Base-by-base conservation (phyloP, 169 alveolate genomes). In the Perkinsus olseni region DNA sequence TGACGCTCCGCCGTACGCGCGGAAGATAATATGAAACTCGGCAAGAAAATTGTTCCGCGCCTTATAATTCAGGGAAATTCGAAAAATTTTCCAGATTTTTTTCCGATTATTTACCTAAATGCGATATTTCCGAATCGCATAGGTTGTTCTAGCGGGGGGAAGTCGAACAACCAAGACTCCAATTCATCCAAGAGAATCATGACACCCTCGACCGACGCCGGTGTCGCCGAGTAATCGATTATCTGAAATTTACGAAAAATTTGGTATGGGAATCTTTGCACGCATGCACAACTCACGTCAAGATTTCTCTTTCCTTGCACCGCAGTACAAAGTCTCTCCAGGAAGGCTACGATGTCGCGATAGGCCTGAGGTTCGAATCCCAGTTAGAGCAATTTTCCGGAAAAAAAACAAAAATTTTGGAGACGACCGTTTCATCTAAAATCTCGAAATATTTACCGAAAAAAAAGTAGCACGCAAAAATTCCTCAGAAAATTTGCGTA, bases 61-160 rank as follows among this genome's bases (percentile, higher is more conserved):
- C n/a, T n/a, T n/a, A n/a, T n/a, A n/a, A n/a, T n/a, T n/a, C n/a
- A n/a, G n/a, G n/a, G n/a, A n/a, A n/a, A n/a, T n/a, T n/a, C n/a
- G n/a, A n/a, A n/a, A n/a, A n/a, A n/a, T n/a, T n/a, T n/a, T n/a
- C n/a, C n/a, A n/a, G n/a, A n/a, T n/a, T 45, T 45, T 10, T 45
- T 6, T 17, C 62, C 62, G 62, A 45, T 10, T 10, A 45, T 45
- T 45, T 6, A 45, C 62, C 95, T 95, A 91, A 95, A 96, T 21
- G 97, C 96, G 94, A 96, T 95, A 91, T 96, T 96, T 39, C 98
- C 98, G 92, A 96, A 96, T 82, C 98, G 94, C 96, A 95, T 96
- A 50, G 96, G 97, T 39, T 96, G 95, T 34, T 96, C 93, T 6
- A 95, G 74, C n/a, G 97, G 96, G 8, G 98, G 98, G 38, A 94